phyloP scores from a whole-genome alignment of 2,329 filamentous ascomycete genomes.

The Colletotrichum echinochloae region DNA sequence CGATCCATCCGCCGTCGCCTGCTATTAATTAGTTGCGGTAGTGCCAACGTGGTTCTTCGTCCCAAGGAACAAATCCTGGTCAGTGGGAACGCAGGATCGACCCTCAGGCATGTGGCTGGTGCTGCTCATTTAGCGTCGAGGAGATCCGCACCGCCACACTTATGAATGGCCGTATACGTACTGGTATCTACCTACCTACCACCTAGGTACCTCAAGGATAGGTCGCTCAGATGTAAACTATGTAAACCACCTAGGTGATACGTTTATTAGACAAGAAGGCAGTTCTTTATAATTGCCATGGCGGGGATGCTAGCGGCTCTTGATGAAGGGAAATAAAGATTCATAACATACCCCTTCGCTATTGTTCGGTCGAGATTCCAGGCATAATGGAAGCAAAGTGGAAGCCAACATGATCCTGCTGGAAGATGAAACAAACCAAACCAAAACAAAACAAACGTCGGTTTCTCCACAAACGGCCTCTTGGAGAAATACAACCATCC shows the following conservation, averaged over 20 bases:
- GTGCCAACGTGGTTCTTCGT: conserved; percentile 31
- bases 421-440: not conserved
- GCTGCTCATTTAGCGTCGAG: no score
- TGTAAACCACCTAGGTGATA: no score
- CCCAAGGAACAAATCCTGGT: conserved; percentile 10
- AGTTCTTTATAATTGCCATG: no score
- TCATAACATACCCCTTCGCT: not conserved
- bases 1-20: conserved; percentile 18
- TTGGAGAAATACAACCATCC: not conserved
- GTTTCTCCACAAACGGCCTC: not conserved
- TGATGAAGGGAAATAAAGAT: not conserved
- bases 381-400: not conserved
- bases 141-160: conserved; percentile 24
- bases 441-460: not conserved
- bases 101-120: conserved; percentile 22
- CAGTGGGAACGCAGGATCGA: not conserved
- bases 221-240: no score
- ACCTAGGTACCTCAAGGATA: no score
- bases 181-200: no score
- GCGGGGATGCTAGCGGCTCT: not conserved
- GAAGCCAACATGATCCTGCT: not conserved
- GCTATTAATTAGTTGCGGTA: not conserved
- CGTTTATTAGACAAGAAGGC: not conserved
- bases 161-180: conserved; percentile 13
- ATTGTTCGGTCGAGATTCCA: not conserved